Evolutionary conservation across 495 filamentous ascomycete species (phyloP).

Genomic region (Penicillium manginii): DNA sequence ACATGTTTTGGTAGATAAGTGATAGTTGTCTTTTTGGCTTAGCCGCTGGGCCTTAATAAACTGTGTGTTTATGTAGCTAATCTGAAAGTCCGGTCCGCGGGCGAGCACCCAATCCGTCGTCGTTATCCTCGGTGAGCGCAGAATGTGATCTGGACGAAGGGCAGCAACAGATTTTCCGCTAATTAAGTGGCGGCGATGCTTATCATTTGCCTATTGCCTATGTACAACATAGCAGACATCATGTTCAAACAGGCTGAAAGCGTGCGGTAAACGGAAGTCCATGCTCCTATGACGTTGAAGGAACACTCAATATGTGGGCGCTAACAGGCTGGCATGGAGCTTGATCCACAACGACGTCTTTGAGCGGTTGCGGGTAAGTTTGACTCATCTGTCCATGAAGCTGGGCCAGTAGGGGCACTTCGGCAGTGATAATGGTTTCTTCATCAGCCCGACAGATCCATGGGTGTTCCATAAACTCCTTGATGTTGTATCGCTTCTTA

Average conservation of each 20-base stretch:
- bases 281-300: not conserved
- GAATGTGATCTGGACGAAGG: not conserved
- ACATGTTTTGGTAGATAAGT: conserved; percentile 30
- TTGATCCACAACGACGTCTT: not conserved
- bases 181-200: not conserved
- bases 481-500: conserved; percentile 84
- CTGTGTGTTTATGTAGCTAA: conserved; percentile 28
- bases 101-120: not conserved
- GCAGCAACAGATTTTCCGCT: not conserved
- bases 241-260: not conserved
- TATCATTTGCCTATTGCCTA: not conserved
- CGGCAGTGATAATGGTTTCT: conserved; percentile 50
- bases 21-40: conserved; percentile 35
- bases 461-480: conserved; percentile 71
- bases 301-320: not conserved
- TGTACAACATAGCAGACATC: not conserved
- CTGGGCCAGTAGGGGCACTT: conserved; percentile 23
- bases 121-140: not conserved
- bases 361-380: not conserved
- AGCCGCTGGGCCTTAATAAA: conserved; percentile 37
- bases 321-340: not conserved
- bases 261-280: not conserved
- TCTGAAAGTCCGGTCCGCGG: not conserved
- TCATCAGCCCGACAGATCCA: conserved; percentile 66
- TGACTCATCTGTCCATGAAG: not conserved